These are phyloP conservation scores for Cordyceps militaris DNA, from an alignment of 2,329 filamentous ascomycete species.

Conservation along the genomic window DNA sequence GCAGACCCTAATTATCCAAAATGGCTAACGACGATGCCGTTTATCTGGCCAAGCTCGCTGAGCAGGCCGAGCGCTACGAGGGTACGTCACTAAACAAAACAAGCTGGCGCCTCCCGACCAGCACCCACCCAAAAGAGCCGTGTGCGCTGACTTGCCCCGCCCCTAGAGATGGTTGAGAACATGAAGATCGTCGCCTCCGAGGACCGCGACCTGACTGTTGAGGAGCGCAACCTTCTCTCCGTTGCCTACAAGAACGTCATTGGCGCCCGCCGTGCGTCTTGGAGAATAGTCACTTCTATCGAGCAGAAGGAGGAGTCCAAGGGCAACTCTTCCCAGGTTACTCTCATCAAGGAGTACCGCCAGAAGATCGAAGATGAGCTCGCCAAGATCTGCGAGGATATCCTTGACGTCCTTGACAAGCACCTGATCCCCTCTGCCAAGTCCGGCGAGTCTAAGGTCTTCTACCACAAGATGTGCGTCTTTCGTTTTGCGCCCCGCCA, in stretches of 20 bases:
- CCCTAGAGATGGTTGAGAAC: constrained; percentile 96
- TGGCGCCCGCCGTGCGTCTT: constrained; percentile 90
- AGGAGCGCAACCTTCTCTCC: constrained; percentile 95
- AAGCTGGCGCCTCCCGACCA: neutral
- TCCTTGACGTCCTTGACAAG: constrained; percentile 88
- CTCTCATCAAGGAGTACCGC: constrained; percentile 94
- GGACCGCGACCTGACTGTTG: constrained; percentile 74
- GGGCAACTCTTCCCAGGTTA: constrained; percentile 87
- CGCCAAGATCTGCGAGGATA: constrained; percentile 95
- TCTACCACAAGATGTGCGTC: constrained; percentile 96
- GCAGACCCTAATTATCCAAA: constrained; percentile 41
- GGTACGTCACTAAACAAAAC: constrained; percentile 59
- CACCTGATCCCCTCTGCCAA: constrained; percentile 91
- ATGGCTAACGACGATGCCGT: constrained; percentile 99
- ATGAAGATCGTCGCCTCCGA: constrained; percentile 97
- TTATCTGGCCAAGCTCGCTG: constrained; percentile 98
- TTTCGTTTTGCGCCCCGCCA: neutral
- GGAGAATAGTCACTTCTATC: constrained; percentile 97
- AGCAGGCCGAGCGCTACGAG: constrained; percentile 99
- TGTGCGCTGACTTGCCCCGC: constrained; percentile 20
- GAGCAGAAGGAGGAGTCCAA: constrained; percentile 99
- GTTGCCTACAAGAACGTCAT: constrained; percentile 99
- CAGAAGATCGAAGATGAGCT: constrained; percentile 97
- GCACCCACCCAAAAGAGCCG: neutral
- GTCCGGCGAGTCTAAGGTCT: constrained; percentile 97